These are phyloP conservation scores for Gremmenia infestans DNA, from an alignment of 2,329 filamentous ascomycete genomes.

Conservation along the genomic window DNA sequence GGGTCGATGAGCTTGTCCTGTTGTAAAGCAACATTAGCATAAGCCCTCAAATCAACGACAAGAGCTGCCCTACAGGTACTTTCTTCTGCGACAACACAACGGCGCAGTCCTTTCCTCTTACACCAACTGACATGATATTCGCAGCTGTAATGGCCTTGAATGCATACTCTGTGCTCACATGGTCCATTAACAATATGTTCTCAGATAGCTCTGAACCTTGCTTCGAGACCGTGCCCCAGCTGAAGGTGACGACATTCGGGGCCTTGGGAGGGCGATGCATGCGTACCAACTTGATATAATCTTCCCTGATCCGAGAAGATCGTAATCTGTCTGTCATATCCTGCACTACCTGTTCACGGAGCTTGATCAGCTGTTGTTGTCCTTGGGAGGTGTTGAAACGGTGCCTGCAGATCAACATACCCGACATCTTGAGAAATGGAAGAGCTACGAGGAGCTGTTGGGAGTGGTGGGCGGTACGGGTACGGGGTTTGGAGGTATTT, in stretches of 20 bases:
- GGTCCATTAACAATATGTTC: slow-evolving; percentile 26
- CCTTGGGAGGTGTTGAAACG: slow-evolving; percentile 7
- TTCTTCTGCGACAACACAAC: slow-evolving; percentile 99
- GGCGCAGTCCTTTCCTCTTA: slow-evolving; percentile 93
- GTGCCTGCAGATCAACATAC: slow-evolving; percentile 26
- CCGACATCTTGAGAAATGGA: slow-evolving; percentile 33
- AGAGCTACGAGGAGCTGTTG: not conserved
- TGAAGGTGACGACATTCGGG: not conserved
- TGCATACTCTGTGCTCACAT: slow-evolving; percentile 76
- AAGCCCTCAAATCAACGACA: slow-evolving; percentile 3
- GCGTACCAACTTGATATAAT: slow-evolving; percentile 98
- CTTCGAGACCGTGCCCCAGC: not conserved
- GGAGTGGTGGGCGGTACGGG: not conserved
- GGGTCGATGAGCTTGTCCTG: slow-evolving; percentile 99
- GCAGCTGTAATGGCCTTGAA: slow-evolving; percentile 99
- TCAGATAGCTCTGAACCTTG: slow-evolving; percentile 1
- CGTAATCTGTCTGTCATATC: slow-evolving; percentile 98
- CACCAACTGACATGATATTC: slow-evolving; percentile 96
- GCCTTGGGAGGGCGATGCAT: not conserved
- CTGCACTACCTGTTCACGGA: slow-evolving; percentile 62
- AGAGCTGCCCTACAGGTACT: slow-evolving; percentile 70
- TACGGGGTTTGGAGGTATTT: not conserved
- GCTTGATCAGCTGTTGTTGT: slow-evolving; percentile 21
- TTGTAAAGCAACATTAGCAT: slow-evolving; percentile 19
- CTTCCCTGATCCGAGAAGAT: slow-evolving; percentile 99